These are phyloP conservation scores for Aurifilum marmelostoma DNA, from an alignment of 2,329 filamentous ascomycete genomes.

Conservation along the genomic window DNA sequence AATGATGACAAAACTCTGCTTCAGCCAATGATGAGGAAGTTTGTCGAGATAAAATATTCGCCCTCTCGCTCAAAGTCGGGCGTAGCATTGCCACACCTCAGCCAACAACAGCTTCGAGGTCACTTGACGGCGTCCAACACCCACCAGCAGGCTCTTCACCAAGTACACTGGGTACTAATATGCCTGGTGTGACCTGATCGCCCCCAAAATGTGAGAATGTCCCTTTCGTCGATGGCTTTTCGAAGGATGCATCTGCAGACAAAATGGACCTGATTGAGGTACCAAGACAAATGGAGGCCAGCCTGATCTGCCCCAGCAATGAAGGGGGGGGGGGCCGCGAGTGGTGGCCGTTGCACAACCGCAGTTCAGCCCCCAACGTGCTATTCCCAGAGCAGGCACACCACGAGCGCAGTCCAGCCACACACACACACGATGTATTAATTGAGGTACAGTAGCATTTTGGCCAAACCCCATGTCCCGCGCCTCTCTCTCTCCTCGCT, in stretches of 20 bases:
- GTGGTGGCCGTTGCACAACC: not conserved
- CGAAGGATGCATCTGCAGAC: slow-evolving; percentile 3
- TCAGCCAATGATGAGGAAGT: too few species aligned
- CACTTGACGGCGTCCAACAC: too few species aligned
- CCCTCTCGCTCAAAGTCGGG: too few species aligned
- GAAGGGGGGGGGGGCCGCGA: not conserved
- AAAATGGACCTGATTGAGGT: not conserved
- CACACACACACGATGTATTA: not conserved
- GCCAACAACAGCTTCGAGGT: too few species aligned
- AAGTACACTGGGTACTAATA: too few species aligned
- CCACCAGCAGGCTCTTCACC: too few species aligned
- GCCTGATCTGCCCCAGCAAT: not conserved
- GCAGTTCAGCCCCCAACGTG: slow-evolving; percentile 3
- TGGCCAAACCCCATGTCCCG: not conserved
- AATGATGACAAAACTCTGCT: too few species aligned
- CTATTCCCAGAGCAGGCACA: slow-evolving; percentile 7
- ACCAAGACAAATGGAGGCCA: not conserved
- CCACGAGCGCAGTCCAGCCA: not conserved
- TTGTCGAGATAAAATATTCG: too few species aligned
- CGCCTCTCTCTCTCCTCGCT: not conserved
- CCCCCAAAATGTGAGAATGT: not conserved
- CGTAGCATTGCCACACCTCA: too few species aligned
- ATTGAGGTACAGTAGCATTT: not conserved
- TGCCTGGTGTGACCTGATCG: not conserved
- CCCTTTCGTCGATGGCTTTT: not conserved